A percentile compares a stretch with the other conserved stretches of the same genome.
Evolutionary conservation across 2,329 filamentous ascomycete genomes (phyloP).

Genomic region (Cladosporium sp.): DNA sequence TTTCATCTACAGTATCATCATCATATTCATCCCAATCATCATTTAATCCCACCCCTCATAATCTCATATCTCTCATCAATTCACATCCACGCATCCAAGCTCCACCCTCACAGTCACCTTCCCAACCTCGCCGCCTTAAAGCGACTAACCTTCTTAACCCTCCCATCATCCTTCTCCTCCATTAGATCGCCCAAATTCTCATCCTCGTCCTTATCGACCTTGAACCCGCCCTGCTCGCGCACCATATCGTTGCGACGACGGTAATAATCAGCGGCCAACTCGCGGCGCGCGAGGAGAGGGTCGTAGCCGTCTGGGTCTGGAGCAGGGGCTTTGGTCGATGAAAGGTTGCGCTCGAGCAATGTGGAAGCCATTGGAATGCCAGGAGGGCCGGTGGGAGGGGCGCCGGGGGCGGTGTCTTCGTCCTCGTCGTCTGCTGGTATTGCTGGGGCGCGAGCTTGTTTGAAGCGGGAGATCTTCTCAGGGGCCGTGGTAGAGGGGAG

Average conservation of each 20-base stretch:
- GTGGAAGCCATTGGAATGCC: constrained; percentile 43
- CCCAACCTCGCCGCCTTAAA: constrained; percentile 35
- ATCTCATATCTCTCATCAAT: not conserved
- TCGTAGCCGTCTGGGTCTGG: constrained; percentile 42
- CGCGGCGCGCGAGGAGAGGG: constrained; percentile 65
- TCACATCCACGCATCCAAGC: not conserved
- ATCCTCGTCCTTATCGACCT: constrained; percentile 51
- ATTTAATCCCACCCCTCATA: not conserved
- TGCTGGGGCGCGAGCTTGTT: constrained; percentile 21
- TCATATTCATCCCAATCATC: no score
- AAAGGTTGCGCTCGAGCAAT: constrained; percentile 49
- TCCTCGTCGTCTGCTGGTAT: constrained; percentile 8
- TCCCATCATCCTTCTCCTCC: constrained; percentile 34
- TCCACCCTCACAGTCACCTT: no score
- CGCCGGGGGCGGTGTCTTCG: constrained; percentile 16
- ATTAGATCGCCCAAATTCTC: constrained; percentile 65
- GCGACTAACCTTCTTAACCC: constrained; percentile 35
- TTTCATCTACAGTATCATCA: no score
- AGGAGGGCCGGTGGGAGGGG: constrained; percentile 20
- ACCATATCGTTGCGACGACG: constrained; percentile 78
- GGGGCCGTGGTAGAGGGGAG: constrained; percentile 23
- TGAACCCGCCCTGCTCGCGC: constrained; percentile 76
- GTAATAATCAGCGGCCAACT: constrained; percentile 80
- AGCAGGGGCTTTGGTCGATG: constrained; percentile 15
- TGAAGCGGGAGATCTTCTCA: constrained; percentile 40